A percentile compares a stretch with the other conserved stretches of the same genome.
Conservation (phyloP, 2,329 filamentous ascomycete species). For the Alternaria sp. region DNA sequence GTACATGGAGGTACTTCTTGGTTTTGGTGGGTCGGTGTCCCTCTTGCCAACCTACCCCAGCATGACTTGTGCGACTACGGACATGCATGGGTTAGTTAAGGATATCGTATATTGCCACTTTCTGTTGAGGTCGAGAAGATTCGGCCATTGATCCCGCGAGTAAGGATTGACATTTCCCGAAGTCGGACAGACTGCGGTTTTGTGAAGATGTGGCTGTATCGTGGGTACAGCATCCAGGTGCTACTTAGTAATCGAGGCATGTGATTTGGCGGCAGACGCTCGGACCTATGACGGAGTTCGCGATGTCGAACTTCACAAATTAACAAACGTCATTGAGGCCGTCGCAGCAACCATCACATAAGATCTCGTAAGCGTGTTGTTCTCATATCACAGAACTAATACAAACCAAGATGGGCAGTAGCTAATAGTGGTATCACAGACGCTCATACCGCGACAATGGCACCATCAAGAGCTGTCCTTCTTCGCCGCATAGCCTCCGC, state of each 20-base stretch:
- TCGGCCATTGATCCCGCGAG: neutral
- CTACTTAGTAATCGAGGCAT: constrained; percentile 31
- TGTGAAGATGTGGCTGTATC: constrained; percentile 2
- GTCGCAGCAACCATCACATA: constrained; percentile 19
- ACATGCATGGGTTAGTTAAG: constrained; percentile 12
- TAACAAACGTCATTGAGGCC: constrained; percentile 25
- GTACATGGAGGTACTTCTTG: constrained; percentile 32
- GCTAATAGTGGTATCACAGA: constrained; percentile 14
- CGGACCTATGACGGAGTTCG: constrained; percentile 45
- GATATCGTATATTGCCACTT: constrained; percentile 19
- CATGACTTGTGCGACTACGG: constrained; percentile 21
- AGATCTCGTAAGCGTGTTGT: constrained; percentile 21
- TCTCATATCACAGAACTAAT: neutral
- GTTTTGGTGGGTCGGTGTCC: constrained; percentile 21
- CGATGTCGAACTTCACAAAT: constrained; percentile 18
- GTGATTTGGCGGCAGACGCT: constrained; percentile 42
- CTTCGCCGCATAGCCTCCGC: constrained; percentile 30
- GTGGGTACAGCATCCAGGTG: neutral
- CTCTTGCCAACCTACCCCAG: constrained; percentile 23
- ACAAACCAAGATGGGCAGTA: constrained; percentile 18
- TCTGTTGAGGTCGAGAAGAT: constrained; percentile 32
- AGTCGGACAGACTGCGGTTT: constrained; percentile 14
- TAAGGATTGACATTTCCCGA: neutral
- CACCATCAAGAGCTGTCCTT: constrained; percentile 46
- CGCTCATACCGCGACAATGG: constrained; percentile 36